Evolutionary conservation across 768 basidiomycete genomes (phyloP).

Genomic region (Thelephora ganbajun): DNA sequence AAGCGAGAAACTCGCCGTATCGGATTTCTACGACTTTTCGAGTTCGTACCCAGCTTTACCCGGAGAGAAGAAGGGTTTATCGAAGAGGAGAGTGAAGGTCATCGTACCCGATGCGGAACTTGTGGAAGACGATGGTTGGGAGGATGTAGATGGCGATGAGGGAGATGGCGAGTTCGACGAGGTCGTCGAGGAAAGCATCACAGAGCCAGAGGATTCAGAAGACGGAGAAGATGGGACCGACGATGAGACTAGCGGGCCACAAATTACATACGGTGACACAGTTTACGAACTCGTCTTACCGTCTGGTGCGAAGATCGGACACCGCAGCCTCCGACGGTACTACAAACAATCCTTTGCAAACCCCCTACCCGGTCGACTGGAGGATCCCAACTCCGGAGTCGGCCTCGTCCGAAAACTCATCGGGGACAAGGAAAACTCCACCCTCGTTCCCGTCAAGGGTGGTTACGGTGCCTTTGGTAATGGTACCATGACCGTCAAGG

Average conservation of each 20-base stretch:
- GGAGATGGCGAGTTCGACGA: slow-evolving; percentile 20
- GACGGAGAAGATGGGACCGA: slow-evolving; percentile 21
- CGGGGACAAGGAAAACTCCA: slow-evolving; percentile 62
- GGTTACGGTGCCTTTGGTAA: slow-evolving; percentile 79
- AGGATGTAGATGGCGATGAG: slow-evolving; percentile 19
- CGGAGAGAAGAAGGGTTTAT: slow-evolving; percentile 14
- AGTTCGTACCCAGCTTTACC: slow-evolving; percentile 49
- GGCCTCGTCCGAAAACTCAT: slow-evolving; percentile 67
- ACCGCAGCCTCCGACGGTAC: slow-evolving; percentile 75
- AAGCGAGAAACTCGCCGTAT: slow-evolving; percentile 69
- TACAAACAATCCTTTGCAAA: slow-evolving; percentile 70
- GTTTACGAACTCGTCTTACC: slow-evolving; percentile 84
- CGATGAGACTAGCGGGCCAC: slow-evolving; percentile 31
- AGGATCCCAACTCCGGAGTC: slow-evolving; percentile 60
- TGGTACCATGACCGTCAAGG: slow-evolving; percentile 76
- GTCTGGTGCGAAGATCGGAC: slow-evolving; percentile 85
- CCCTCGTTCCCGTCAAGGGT: slow-evolving; percentile 71
- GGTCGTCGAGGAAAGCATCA: slow-evolving; percentile 14
- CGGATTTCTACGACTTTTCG: slow-evolving; percentile 90
- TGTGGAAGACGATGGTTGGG: slow-evolving; percentile 22
- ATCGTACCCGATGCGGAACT: slow-evolving; percentile 5
- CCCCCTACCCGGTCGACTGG: slow-evolving; percentile 25
- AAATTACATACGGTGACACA: slow-evolving; percentile 68
- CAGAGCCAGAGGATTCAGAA: slow-evolving; percentile 27
- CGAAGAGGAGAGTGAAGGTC: slow-evolving; percentile 3